These are phyloP conservation scores for Ploettnerulaceae sp. DNA, from an alignment of 2,329 filamentous ascomycete genomes.

Conservation along the genomic window DNA sequence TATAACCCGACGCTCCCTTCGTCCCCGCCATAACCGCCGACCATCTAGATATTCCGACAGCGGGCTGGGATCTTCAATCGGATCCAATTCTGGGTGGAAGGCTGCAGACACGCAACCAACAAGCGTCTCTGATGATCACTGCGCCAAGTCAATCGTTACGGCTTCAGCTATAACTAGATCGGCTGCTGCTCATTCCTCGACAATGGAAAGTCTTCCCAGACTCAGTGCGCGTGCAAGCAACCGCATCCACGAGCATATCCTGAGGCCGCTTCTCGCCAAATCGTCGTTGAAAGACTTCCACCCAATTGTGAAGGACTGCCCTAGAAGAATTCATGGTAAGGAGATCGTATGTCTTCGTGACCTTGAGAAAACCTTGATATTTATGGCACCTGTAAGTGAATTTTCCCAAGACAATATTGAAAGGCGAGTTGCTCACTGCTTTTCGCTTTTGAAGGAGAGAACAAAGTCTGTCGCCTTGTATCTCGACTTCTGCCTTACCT, in stretches of 20 bases:
- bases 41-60: slow-evolving; percentile 71
- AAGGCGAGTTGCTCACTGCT: slow-evolving; percentile 65
- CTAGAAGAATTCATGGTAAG: slow-evolving; percentile 73
- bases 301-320: slow-evolving; percentile 71
- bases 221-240: slow-evolving; percentile 66
- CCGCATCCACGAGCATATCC: slow-evolving; percentile 74
- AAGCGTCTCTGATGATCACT: slow-evolving; percentile 35
- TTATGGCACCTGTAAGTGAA: slow-evolving; percentile 88
- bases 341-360: slow-evolving; percentile 89
- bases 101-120: slow-evolving; percentile 37
- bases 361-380: slow-evolving; percentile 87
- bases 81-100: slow-evolving; percentile 52
- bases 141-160: slow-evolving; percentile 38
- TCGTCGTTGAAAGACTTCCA: slow-evolving; percentile 73
- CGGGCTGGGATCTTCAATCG: slow-evolving; percentile 79
- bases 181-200: slow-evolving; percentile 44
- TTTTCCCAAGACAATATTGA: slow-evolving; percentile 49
- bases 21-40: slow-evolving; percentile 49
- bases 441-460: slow-evolving; percentile 67
- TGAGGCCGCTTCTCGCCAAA: slow-evolving; percentile 73
- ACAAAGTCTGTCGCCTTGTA: slow-evolving; percentile 67
- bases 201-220: slow-evolving; percentile 48
- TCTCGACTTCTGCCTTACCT: slow-evolving; percentile 83
- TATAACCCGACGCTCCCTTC: slow-evolving; percentile 47
- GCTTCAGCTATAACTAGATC: slow-evolving; percentile 59